A percentile compares a stretch with the other conserved stretches of the same genome.
phyloP scores from a whole-genome alignment of 192 early-diverging fungal genomes.

The Linderina pennispora region DNA sequence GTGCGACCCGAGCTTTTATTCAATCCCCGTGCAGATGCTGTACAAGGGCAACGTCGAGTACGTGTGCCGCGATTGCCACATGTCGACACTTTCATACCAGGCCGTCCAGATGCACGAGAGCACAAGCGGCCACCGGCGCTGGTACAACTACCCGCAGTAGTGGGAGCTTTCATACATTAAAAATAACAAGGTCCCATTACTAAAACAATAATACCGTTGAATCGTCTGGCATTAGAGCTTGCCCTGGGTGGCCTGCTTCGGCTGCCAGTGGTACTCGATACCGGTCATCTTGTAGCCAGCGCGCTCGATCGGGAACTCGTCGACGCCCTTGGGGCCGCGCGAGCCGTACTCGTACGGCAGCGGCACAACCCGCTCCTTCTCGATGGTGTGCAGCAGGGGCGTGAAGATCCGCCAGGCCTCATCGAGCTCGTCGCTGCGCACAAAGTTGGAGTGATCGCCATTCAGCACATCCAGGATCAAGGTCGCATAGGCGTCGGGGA shows the following conservation, averaged over 20 bases:
- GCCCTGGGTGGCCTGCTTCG: conserved; percentile 22
- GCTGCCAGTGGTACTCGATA: conserved; percentile 47
- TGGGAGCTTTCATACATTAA: no score
- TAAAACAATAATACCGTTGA: no score
- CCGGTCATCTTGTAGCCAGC: conserved; percentile 44
- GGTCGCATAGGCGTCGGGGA: conserved; percentile 98
- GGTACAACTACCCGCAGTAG: conserved; percentile 45
- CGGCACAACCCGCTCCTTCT: conserved; percentile 57
- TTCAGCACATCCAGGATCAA: conserved; percentile 87
- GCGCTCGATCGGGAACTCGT: conserved; percentile 56
- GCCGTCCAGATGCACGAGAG: conserved; percentile 31
- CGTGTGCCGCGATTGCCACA: conserved; percentile 43
- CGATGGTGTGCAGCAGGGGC: conserved; percentile 87
- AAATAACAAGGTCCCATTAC: no score
- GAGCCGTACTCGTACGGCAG: conserved; percentile 75
- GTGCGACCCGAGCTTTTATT: conserved; percentile 45
- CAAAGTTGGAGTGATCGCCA: conserved; percentile 95
- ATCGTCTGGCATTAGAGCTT: neutral
- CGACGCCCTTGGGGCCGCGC: conserved; percentile 72
- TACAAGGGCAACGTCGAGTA: conserved; percentile 31
- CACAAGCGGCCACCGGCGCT: conserved; percentile 37
- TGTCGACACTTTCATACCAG: conserved; percentile 19
- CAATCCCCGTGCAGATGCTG: conserved; percentile 22
- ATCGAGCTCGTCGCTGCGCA: conserved; percentile 86
- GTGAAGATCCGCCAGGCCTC: conserved; percentile 98